Evolutionary conservation across 2,329 filamentous ascomycete genomes (phyloP).

Genomic region (Hypoxylon sp.): DNA sequence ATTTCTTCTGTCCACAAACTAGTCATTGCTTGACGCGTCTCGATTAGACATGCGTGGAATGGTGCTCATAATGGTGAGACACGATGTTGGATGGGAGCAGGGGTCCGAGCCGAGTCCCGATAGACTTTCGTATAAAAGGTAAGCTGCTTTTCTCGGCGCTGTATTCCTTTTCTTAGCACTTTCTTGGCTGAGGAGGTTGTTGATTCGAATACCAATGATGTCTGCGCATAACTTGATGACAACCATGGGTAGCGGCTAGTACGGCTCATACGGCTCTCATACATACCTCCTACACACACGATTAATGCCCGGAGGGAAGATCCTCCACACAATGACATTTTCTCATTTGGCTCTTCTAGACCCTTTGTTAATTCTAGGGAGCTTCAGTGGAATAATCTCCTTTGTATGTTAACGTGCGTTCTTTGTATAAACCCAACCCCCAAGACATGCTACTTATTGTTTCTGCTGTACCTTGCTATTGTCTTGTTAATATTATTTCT

Average conservation of each 20-base stretch:
- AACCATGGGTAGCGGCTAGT: too few relatives aligned
- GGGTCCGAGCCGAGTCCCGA: not conserved
- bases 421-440: not conserved
- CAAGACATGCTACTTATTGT: not conserved
- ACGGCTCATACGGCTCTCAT: not conserved
- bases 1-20: not conserved
- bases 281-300: not conserved
- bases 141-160: not conserved
- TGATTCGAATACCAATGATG: not conserved
- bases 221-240: too few relatives aligned
- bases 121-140: not conserved
- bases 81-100: not conserved
- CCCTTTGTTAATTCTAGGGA: not conserved
- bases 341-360: not conserved
- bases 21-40: not conserved
- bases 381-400: not conserved
- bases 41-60: not conserved
- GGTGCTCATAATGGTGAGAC: slow-evolving; percentile 2
- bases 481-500: not conserved
- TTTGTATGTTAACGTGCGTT: not conserved
- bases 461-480: not conserved
- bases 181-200: not conserved
- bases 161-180: not conserved
- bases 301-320: not conserved
- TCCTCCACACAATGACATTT: too few relatives aligned